Conservation (phyloP, 2,329 filamentous ascomycete genomes). For the Pestalotiopsis sp. region DNA sequence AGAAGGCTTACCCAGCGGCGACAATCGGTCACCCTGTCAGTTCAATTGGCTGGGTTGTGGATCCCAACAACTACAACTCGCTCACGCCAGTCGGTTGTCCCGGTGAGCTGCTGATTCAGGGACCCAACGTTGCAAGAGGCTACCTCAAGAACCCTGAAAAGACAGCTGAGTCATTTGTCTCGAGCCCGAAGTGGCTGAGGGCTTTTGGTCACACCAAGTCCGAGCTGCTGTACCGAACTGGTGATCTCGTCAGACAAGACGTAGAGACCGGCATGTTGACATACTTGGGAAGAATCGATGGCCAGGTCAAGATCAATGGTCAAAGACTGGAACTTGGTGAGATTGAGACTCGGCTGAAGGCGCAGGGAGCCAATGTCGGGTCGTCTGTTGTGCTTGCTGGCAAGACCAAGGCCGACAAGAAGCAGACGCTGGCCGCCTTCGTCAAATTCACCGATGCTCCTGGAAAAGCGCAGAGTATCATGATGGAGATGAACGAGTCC, state of each 20-base stretch:
- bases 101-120: slow-evolving; percentile 21
- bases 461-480: not conserved
- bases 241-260: slow-evolving; percentile 35
- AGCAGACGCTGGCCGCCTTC: not conserved
- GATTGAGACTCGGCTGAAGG: slow-evolving; percentile 26
- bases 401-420: slow-evolving; percentile 10
- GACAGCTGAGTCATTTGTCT: slow-evolving; percentile 24
- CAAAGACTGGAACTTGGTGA: slow-evolving; percentile 47
- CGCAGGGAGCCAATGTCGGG: slow-evolving; percentile 3
- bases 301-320: slow-evolving; percentile 43
- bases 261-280: slow-evolving; percentile 32
- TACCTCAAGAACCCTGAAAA: slow-evolving; percentile 33
- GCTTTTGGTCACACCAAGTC: slow-evolving; percentile 17
- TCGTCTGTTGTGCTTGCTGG: slow-evolving; percentile 11
- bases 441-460: not conserved
- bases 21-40: slow-evolving; percentile 8
- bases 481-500: slow-evolving; percentile 2
- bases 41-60: slow-evolving; percentile 14
- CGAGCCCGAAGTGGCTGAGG: slow-evolving; percentile 15
- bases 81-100: slow-evolving; percentile 17
- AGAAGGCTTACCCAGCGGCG: not conserved
- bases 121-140: slow-evolving; percentile 21
- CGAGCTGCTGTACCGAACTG: slow-evolving; percentile 36
- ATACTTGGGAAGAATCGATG: slow-evolving; percentile 38
- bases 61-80: slow-evolving; percentile 14